phyloP scores from a whole-genome alignment of 1,139 yeast species.

The Suhomyces chickasaworum region DNA sequence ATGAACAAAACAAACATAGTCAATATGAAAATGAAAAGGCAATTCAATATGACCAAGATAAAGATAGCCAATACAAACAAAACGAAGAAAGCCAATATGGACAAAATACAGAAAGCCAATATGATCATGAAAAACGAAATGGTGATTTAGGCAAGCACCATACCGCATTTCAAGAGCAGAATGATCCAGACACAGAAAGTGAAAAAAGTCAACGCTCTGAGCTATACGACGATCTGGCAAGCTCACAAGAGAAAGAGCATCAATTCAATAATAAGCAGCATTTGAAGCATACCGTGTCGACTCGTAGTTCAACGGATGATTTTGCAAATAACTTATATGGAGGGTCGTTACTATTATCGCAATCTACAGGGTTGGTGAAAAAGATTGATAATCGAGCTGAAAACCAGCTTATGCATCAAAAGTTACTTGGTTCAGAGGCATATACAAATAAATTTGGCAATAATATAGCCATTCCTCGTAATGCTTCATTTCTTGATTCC shows the following conservation, averaged over 20 bases:
- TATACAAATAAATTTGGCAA: slow-evolving; percentile 3
- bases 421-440: slow-evolving; percentile 14
- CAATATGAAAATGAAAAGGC: not conserved
- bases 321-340: slow-evolving; percentile 42
- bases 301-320: slow-evolving; percentile 34
- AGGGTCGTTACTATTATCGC: slow-evolving; percentile 47
- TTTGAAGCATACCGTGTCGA: slow-evolving; percentile 10
- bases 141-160: not conserved
- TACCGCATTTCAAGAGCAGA: not conserved
- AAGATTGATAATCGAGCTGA: slow-evolving; percentile 33
- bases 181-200: not conserved
- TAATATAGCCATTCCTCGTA: slow-evolving; percentile 9
- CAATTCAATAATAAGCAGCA: slow-evolving; percentile 3
- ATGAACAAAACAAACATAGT: not conserved
- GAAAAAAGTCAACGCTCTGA: slow-evolving; percentile 5
- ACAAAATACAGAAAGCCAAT: not conserved
- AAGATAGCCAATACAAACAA: no score
- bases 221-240: slow-evolving; percentile 5
- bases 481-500: slow-evolving; percentile 21
- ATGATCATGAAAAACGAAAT: not conserved
- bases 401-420: slow-evolving; percentile 15
- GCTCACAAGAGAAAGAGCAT: slow-evolving; percentile 8
- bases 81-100: not conserved
- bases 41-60: no score
- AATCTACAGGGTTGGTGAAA: slow-evolving; percentile 46